phyloP scores from a whole-genome alignment of 1,284 basidiomycete species.

The Cryptococcus wingfieldii region DNA sequence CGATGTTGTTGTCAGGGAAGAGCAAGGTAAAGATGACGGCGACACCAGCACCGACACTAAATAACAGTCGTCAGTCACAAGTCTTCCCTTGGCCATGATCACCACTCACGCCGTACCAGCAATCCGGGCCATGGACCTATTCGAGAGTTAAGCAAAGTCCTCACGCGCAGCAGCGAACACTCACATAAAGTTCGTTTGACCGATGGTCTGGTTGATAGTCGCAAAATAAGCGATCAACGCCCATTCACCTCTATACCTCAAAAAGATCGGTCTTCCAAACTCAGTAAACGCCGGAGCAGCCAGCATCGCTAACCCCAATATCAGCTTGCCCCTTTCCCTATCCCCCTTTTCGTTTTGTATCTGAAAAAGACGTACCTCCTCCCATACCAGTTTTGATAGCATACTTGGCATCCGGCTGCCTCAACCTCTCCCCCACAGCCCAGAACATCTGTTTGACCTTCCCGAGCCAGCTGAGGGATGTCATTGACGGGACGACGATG shows the following conservation, averaged over 20 bases:
- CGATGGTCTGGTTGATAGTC: slow-evolving; percentile 79
- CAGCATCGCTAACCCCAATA: slow-evolving; percentile 57
- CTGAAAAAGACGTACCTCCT: slow-evolving; percentile 28
- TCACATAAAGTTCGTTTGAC: slow-evolving; percentile 72
- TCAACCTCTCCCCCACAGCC: slow-evolving; percentile 65
- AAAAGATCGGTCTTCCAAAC: slow-evolving; percentile 67
- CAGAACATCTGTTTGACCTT: slow-evolving; percentile 67
- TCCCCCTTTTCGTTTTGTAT: not conserved
- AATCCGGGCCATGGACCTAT: slow-evolving; percentile 59
- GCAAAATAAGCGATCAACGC: slow-evolving; percentile 88
- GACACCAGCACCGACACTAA: slow-evolving; percentile 69
- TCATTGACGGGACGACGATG: slow-evolving; percentile 66
- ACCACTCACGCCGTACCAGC: slow-evolving; percentile 69
- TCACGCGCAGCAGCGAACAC: slow-evolving; percentile 48
- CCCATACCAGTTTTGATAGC: slow-evolving; percentile 73
- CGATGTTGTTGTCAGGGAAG: slow-evolving; percentile 70
- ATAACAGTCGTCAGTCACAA: slow-evolving; percentile 9
- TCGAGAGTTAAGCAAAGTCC: not conserved
- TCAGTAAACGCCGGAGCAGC: slow-evolving; percentile 83
- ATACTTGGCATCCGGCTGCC: slow-evolving; percentile 75
- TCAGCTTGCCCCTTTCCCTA: no score
- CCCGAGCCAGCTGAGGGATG: slow-evolving; percentile 58
- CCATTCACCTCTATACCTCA: slow-evolving; percentile 84
- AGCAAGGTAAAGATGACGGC: slow-evolving; percentile 63
- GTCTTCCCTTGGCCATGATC: not conserved